Base-by-base conservation (phyloP, 148 eudicot species). In the Chenopodium quinoa region DNA sequence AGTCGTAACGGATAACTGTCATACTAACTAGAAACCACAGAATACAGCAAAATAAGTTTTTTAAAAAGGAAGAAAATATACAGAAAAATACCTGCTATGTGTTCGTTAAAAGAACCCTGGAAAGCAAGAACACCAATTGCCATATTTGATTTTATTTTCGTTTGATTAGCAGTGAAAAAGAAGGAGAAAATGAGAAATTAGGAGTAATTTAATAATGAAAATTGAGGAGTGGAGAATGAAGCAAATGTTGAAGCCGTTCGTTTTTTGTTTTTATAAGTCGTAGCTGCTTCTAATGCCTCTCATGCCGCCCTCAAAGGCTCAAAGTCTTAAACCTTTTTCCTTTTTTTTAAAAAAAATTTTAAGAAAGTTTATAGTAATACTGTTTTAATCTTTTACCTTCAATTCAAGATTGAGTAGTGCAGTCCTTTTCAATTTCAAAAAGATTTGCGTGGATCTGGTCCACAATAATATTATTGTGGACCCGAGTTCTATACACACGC, bases 21-120 rank as follows among this genome's bases (percentile, higher is more conserved):
- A 50, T 4, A 13, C 56, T 50, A 50, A 50, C 16, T 50, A 13
- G 16, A 5, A 50, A 11, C 14, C 56, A 50, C 16, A 50, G 16
- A 9, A 50, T 2, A 50, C 16, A 52, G 14, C 56, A 56, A 10
- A 9, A 58, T 40, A 62, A 3, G 25, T 2, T 27, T 58, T 50
- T 19, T 77, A 2, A 31, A 40, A 52, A 56, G 17, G 20, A 4
- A 31, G 10, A 60, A 13, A 27, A 27, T 27, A 71, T 13, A 44
- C 13, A 40, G 8, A 11, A 46, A 23, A 14, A 69, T 13, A 89
- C 98, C 98, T 70, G 95, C 91, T 32, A 95, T 88, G 92, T 95
- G 99, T 88, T 95, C 99, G 81, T 95, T 95, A 85, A 86, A 95
- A 78, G 99, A 95, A 1, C 99, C 99, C 85, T 95, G 99, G 72